Base-by-base conservation (phyloP, 2,329 filamentous ascomycete genomes). In the Cladosporium phlei region DNA sequence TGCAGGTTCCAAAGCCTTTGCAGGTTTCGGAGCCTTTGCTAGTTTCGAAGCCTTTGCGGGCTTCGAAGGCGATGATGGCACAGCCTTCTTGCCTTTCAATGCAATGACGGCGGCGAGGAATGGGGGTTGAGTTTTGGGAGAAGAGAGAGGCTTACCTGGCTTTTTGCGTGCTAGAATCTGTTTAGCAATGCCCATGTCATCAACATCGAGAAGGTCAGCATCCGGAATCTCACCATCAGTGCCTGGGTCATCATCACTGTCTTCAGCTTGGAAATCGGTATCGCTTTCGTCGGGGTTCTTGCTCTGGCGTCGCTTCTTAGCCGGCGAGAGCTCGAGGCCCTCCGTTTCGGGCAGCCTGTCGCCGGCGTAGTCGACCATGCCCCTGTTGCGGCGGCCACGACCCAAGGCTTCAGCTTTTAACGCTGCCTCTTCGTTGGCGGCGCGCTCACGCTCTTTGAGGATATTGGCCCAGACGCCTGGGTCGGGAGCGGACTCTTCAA, bases 381-480 rank as follows among this genome's bases (percentile, higher is more conserved):
- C 70, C 51, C 85, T 79, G 53, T 82, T 82, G 55, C 93, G 79
- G 53, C 88, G 87, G 29, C 93, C 93, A 50, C 93, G 81, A 9
- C 93, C 93, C 38, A 96, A 79, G n/a, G 79, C 79, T 63, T 94
- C 80, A 38, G 82, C 76, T 49, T 82, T 80, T 12, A 71, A 74
- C 25, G 82, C 82, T 6, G 82, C 81, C 57, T 89, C 82, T 47
- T 80, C 80, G n/a, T 79, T 77, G 2, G 89, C 90, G 46, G 85
- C 81, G 32, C 79, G 81, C 65, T 95, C 88, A 52, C 93, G 82
- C 61, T 94, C 80, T 44, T 83, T 81, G 27, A 98, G 73, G 50
- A 98, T 96, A 57, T 83, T 84, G 45, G 95, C 89, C 94, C 94
- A 98, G 0, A 94, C 80, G 27, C 80, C 82, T 11, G 79, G 76